These are phyloP conservation scores for Sabuloglossum arenarium DNA, from an alignment of 495 filamentous ascomycete genomes.

Conservation along the genomic window DNA sequence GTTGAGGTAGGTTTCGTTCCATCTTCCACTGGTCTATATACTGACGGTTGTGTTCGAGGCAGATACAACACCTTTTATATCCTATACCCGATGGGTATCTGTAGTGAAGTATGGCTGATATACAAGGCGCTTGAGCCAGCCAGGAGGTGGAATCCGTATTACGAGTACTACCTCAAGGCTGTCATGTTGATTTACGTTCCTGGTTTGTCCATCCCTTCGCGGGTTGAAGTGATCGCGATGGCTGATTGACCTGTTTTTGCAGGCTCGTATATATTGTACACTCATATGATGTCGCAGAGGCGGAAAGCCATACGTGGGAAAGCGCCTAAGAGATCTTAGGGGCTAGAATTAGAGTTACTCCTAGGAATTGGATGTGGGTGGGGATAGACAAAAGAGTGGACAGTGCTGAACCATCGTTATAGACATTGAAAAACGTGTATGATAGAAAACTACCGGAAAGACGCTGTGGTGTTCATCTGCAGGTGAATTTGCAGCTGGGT, in stretches of 20 bases:
- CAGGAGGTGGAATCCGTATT: slow-evolving; percentile 23
- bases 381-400: not conserved
- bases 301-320: slow-evolving; percentile 48
- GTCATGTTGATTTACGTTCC: slow-evolving; percentile 61
- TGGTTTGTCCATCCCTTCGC: slow-evolving; percentile 31
- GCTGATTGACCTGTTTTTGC: slow-evolving; percentile 7
- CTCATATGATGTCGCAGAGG: slow-evolving; percentile 84
- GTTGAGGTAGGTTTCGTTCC: slow-evolving; percentile 11
- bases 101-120: slow-evolving; percentile 64
- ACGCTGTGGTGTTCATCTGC: too few relatives aligned
- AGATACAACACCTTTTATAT: slow-evolving; percentile 83
- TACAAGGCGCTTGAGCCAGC: slow-evolving; percentile 41
- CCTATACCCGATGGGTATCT: slow-evolving; percentile 80
- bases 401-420: not conserved
- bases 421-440: too few relatives aligned
- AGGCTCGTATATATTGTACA: slow-evolving; percentile 79
- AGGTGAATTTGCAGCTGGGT: too few relatives aligned
- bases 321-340: slow-evolving; percentile 1
- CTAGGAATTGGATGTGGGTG: not conserved
- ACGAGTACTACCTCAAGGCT: slow-evolving; percentile 34
- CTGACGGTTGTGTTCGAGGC: slow-evolving; percentile 3
- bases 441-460: too few relatives aligned
- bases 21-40: not conserved
- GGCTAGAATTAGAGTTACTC: not conserved
- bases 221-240: slow-evolving; percentile 1